Percentiles rank a stretch among this genome's conserved stretches.
phyloP scores from a whole-genome alignment of 2,329 filamentous ascomycete genomes.

The Drechslera avenae region DNA sequence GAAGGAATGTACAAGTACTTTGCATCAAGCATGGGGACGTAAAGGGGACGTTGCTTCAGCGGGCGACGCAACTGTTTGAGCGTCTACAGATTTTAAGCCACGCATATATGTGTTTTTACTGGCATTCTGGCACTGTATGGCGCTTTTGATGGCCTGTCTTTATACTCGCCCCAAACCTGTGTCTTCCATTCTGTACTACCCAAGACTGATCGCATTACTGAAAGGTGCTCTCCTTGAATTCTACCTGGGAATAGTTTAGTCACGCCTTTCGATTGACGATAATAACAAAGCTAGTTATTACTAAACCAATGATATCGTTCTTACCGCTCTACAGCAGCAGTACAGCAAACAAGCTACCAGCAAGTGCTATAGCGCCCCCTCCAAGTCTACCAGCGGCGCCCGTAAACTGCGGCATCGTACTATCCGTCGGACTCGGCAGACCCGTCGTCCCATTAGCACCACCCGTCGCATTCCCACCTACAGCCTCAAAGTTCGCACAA shows the following conservation, averaged over 20 bases:
- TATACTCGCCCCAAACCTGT: no score
- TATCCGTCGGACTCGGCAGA: conserved; percentile 15
- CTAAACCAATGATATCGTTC: neutral
- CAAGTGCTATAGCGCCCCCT: conserved; percentile 12
- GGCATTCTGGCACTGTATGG: no score
- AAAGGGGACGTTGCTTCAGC: neutral
- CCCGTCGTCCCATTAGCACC: conserved; percentile 3
- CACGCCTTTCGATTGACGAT: no score
- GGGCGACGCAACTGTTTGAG: neutral
- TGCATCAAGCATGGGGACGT: conserved; percentile 18
- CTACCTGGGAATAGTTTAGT: no score
- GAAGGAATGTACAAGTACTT: conserved; percentile 20
- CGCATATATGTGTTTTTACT: no score
- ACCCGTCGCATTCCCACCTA: conserved; percentile 13
- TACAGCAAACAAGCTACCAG: conserved; percentile 17
- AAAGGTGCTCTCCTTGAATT: neutral
- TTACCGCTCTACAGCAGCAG: conserved; percentile 11
- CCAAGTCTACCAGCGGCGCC: conserved; percentile 17
- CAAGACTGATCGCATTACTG: neutral
- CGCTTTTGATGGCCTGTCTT: no score
- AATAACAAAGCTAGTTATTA: neutral
- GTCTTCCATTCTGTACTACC: no score
- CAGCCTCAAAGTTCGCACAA: conserved; percentile 58
- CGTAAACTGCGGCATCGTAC: conserved; percentile 19
- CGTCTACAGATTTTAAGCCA: neutral